Conservation (phyloP, 2,329 filamentous ascomycete genomes). For the Calonectria multiphialidica region DNA sequence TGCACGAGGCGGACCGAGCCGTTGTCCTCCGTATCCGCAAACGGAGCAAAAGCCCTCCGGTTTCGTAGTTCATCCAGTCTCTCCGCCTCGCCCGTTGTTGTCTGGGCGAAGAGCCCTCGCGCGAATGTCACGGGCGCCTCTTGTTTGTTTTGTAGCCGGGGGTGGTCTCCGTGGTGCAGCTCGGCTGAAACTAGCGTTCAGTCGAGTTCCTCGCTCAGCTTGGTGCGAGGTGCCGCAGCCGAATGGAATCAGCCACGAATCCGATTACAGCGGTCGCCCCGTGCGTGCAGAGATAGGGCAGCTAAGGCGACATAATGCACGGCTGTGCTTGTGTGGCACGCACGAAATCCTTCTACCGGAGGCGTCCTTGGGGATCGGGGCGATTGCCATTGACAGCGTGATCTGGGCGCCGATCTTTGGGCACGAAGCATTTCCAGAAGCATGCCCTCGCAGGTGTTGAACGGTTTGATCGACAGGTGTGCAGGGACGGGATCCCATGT, state of each 20-base stretch:
- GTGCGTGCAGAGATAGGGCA: background rate
- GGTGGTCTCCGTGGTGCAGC: background rate
- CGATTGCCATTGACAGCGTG: background rate
- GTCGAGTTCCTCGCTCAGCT: background rate
- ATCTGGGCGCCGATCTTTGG: background rate
- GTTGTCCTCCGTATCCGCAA: background rate
- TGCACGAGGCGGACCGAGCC: slow-evolving; percentile 19
- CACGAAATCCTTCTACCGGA: background rate
- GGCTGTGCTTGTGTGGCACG: background rate
- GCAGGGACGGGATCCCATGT: slow-evolving; percentile 17
- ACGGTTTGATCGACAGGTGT: slow-evolving; percentile 24
- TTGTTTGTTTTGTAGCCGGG: slow-evolving; percentile 1
- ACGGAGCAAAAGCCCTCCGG: background rate
- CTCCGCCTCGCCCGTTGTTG: background rate
- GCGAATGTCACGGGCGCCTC: background rate
- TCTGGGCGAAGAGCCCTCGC: background rate
- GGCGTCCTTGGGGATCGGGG: background rate
- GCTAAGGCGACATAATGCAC: background rate
- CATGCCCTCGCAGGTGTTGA: slow-evolving; percentile 4
- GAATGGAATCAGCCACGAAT: slow-evolving; percentile 1
- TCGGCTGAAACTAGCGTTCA: slow-evolving; percentile 7
- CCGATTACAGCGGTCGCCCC: slow-evolving; percentile 2
- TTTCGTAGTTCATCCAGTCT: slow-evolving; percentile 12
- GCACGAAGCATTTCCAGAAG: slow-evolving; percentile 11
- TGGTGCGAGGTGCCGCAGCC: background rate